Conservation (phyloP, 2,329 filamentous ascomycete species). For the Grosmannia penicillata region DNA sequence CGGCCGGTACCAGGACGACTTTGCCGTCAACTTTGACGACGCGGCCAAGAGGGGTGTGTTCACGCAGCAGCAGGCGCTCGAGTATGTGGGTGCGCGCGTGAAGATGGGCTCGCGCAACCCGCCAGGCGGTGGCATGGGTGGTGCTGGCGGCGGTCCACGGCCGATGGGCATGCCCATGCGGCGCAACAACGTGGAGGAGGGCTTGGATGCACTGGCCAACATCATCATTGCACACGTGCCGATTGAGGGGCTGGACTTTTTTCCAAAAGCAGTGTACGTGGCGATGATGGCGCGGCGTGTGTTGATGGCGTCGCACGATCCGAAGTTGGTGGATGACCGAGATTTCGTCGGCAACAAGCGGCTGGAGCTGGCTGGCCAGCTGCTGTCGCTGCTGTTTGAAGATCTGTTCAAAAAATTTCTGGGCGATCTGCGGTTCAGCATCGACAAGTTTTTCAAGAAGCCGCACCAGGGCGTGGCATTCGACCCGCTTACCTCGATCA, state of each 20-base stretch:
- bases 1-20: slow-evolving; percentile 82
- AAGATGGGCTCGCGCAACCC: slow-evolving; percentile 74
- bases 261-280: slow-evolving; percentile 92
- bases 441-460: slow-evolving; percentile 93
- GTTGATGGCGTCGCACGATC: slow-evolving; percentile 82
- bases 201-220: slow-evolving; percentile 79
- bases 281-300: slow-evolving; percentile 96
- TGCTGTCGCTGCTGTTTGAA: slow-evolving; percentile 87
- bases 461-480: slow-evolving; percentile 78
- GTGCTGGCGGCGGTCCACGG: slow-evolving; percentile 14
- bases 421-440: slow-evolving; percentile 74
- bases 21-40: slow-evolving; percentile 90
- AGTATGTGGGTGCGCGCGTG: slow-evolving; percentile 76
- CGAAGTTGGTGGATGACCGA: slow-evolving; percentile 81
- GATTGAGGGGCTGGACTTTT: slow-evolving; percentile 81
- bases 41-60: slow-evolving; percentile 70
- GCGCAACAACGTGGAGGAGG: slow-evolving; percentile 78
- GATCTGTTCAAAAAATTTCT: slow-evolving; percentile 96
- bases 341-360: slow-evolving; percentile 98
- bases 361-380: slow-evolving; percentile 84
- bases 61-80: slow-evolving; percentile 89
- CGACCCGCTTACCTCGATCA: slow-evolving; percentile 74
- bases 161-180: slow-evolving; percentile 29
- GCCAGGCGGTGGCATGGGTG: slow-evolving; percentile 21
- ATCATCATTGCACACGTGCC: slow-evolving; percentile 92